Percentiles rank a stretch among this genome's conserved stretches.
These are phyloP conservation scores for Parathielavia appendiculata DNA, from an alignment of 495 filamentous ascomycete genomes.

Conservation along the genomic window DNA sequence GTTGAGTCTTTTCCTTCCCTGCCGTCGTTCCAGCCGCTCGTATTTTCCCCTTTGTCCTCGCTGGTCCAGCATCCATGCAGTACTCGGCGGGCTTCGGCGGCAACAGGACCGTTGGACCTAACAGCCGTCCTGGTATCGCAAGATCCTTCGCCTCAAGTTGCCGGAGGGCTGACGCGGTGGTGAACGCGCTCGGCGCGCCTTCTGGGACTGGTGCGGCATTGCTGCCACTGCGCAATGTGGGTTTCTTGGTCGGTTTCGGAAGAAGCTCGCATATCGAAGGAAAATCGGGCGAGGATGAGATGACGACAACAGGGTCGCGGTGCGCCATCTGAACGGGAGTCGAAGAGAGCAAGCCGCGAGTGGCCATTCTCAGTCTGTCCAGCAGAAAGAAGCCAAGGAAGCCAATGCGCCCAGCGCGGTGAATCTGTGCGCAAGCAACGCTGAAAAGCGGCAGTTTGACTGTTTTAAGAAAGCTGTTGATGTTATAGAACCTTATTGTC, in stretches of 20 bases:
- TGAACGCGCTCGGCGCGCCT: constrained; percentile 34
- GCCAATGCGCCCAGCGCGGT: constrained; percentile 42
- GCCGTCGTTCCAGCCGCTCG: background rate
- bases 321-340: constrained; percentile 32
- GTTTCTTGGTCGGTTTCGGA: constrained; percentile 29
- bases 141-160: constrained; percentile 11
- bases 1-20: background rate
- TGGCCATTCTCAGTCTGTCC: constrained; percentile 32
- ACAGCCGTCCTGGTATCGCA: background rate
- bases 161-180: constrained; percentile 39
- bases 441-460: constrained; percentile 12
- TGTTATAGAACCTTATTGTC: background rate
- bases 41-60: background rate
- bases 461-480: background rate
- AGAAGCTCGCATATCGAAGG: constrained; percentile 41
- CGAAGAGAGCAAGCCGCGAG: constrained; percentile 32
- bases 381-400: constrained; percentile 10
- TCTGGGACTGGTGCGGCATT: constrained; percentile 32
- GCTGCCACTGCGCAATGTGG: constrained; percentile 32
- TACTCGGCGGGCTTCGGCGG: background rate
- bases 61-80: too few relatives aligned
- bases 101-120: background rate
- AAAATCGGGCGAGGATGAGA: constrained; percentile 46
- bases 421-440: constrained; percentile 8
- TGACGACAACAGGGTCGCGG: constrained; percentile 28